Base-by-base conservation (phyloP, 2,329 filamentous ascomycete species). In the Lojkania enalia region DNA sequence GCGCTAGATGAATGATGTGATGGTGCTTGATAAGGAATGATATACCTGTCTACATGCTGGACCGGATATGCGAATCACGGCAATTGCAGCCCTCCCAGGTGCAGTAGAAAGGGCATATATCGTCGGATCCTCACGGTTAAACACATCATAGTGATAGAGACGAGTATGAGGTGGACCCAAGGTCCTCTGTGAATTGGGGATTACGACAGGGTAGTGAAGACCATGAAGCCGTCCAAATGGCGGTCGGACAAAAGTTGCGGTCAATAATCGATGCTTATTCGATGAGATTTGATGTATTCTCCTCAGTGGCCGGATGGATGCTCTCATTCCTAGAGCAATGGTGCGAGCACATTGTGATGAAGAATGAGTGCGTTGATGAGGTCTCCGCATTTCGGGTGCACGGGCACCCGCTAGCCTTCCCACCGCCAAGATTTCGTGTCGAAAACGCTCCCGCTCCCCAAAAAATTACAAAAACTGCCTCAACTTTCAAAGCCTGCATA, bases 21-120 rank as follows among this genome's bases (percentile, higher is more conserved):
- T 20, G 20, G 15, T n/a, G 14, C n/a, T 14, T n/a, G 13, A 11
- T 7, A 21, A 35, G 20, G 18, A 14, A 35, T 4, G 27, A 14
- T n/a, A 58, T 74, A 89, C 85, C 60, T 84, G 76, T 47, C 81
- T 70, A 69, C 87, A 92, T 33, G 84, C 82, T 20, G 87, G 80
- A 0, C 94, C 94, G 3, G 94, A 96, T 19, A 96, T 78, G 12
- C 94, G 83, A 40, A 97, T 84, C 25, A 97, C 85, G 1, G 92
- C 92, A 65, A 99, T 96, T 1, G 90, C 94, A 32, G 90, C 90
- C 64, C 84, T 84, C 1, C 92, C 94, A 9, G 86, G 77, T 0
- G 89, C 90, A 0, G 91, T 95, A 0, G 92, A 96, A 1, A 97
- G 74, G 0, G 94, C 94, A 69, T 95, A 97, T 41, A 99, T 95